These are phyloP conservation scores for Bombardia bombarda DNA, from an alignment of 495 filamentous ascomycete genomes.

Conservation along the genomic window DNA sequence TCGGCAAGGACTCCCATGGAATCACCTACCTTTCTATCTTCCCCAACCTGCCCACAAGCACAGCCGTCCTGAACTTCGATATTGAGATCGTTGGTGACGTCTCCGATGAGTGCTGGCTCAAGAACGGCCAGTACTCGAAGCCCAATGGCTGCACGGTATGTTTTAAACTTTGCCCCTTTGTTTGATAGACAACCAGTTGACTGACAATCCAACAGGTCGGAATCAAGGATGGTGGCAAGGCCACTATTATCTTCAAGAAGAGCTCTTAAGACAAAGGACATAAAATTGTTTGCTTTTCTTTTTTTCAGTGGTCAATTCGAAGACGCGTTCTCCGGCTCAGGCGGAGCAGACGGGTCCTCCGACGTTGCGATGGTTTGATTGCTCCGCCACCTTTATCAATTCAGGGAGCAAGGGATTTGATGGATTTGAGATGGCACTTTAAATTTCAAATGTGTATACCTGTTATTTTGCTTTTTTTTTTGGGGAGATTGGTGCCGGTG, in stretches of 20 bases:
- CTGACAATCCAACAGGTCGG: slow-evolving; percentile 28
- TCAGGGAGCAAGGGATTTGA: slow-evolving; percentile 1
- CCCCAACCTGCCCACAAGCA: slow-evolving; percentile 53
- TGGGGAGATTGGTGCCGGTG: background rate
- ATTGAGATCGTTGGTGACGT: slow-evolving; percentile 62
- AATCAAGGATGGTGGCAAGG: slow-evolving; percentile 26
- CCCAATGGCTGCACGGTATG: slow-evolving; percentile 64
- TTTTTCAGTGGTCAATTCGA: background rate
- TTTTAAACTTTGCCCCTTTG: slow-evolving; percentile 4
- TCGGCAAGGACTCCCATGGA: slow-evolving; percentile 55
- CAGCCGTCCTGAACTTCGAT: slow-evolving; percentile 59
- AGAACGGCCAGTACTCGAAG: slow-evolving; percentile 52
- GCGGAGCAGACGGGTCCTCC: background rate
- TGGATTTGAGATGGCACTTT: slow-evolving; percentile 18
- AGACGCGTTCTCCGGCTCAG: background rate
- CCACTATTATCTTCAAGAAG: slow-evolving; percentile 28
- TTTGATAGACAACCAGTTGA: background rate
- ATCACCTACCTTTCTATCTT: slow-evolving; percentile 78
- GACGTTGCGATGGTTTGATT: background rate
- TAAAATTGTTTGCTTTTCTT: background rate
- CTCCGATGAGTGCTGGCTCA: slow-evolving; percentile 61
- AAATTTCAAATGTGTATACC: slow-evolving; percentile 29
- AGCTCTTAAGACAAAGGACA: slow-evolving; percentile 4
- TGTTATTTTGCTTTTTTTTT: slow-evolving; percentile 29
- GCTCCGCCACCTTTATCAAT: slow-evolving; percentile 3